phyloP scores from a whole-genome alignment of 345 rosid genomes.

The Linum trigynum region DNA sequence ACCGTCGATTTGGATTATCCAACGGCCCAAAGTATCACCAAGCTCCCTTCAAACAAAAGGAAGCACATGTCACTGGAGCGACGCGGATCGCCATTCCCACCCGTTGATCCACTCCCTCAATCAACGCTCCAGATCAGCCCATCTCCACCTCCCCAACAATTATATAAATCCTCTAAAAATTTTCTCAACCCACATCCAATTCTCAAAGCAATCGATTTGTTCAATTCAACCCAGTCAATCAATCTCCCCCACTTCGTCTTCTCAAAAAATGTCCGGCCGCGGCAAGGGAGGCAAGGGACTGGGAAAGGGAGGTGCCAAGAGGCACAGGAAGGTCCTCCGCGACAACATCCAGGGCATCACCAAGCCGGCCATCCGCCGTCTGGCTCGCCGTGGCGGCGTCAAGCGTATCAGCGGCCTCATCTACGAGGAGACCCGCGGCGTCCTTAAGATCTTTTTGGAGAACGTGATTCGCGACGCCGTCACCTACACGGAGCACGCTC shows the following conservation, averaged over 20 bases:
- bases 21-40: too few species aligned
- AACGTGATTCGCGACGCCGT: neutral
- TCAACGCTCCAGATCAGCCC: neutral
- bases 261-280: neutral
- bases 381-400: neutral
- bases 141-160: neutral
- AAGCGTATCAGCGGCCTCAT: neutral
- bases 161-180: neutral
- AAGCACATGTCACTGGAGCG: too few species aligned
- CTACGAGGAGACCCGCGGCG: neutral
- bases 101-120: neutral
- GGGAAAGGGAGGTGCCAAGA: neutral
- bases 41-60: too few species aligned
- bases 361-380: neutral
- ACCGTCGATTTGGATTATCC: too few species aligned
- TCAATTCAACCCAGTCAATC: neutral
- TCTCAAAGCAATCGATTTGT: neutral
- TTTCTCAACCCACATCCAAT: neutral
- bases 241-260: neutral
- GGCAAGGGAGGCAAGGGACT: neutral
- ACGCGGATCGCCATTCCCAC: neutral
- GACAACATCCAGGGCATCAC: neutral
- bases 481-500: neutral
- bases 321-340: neutral
- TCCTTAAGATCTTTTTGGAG: neutral